Percentiles rank a stretch among this genome's conserved stretches.
phyloP scores from a whole-genome alignment of 1,139 yeast species.

The Yamadazyma epiphylla region DNA sequence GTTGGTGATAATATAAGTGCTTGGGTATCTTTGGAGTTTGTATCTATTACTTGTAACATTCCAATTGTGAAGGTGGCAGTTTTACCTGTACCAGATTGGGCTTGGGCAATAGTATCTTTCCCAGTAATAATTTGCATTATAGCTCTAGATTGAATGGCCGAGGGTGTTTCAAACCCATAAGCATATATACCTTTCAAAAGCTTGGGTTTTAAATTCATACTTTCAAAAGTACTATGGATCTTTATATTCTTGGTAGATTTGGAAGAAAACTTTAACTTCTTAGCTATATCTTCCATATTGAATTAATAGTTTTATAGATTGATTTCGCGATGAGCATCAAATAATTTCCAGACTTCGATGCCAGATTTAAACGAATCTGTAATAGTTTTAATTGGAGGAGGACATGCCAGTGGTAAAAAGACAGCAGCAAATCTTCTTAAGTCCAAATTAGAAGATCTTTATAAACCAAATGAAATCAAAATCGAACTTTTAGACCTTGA shows the following conservation, averaged over 20 bases:
- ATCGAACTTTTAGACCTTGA: constrained; percentile 42
- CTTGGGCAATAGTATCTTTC: constrained; percentile 92
- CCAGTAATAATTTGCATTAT: constrained; percentile 90
- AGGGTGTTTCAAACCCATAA: constrained; percentile 92
- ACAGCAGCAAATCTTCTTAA: constrained; percentile 32
- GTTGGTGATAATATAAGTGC: constrained; percentile 94
- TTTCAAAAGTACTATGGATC: constrained; percentile 67
- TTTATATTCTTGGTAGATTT: constrained; percentile 53
- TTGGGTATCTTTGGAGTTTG: constrained; percentile 64
- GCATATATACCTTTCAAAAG: constrained; percentile 74
- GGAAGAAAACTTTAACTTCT: constrained; percentile 14
- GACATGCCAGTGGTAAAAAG: constrained; percentile 67
- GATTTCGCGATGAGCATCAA: constrained; percentile 7
- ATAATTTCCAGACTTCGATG: no score
- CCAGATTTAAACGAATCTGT: no score
- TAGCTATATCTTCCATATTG: constrained; percentile 8
- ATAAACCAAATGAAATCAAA: constrained; percentile 18
- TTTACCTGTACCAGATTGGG: constrained; percentile 98
- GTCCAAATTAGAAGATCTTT: constrained; percentile 20
- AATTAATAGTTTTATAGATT: no score
- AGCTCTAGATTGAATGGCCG: constrained; percentile 94
- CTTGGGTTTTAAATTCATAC: constrained; percentile 71
- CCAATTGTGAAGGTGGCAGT: constrained; percentile 96
- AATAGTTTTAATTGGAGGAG: constrained; percentile 65
- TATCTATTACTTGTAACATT: constrained; percentile 75